Evolutionary conservation across 2,329 filamentous ascomycete genomes (phyloP).

Genomic region (Calonectria multiphialidica): DNA sequence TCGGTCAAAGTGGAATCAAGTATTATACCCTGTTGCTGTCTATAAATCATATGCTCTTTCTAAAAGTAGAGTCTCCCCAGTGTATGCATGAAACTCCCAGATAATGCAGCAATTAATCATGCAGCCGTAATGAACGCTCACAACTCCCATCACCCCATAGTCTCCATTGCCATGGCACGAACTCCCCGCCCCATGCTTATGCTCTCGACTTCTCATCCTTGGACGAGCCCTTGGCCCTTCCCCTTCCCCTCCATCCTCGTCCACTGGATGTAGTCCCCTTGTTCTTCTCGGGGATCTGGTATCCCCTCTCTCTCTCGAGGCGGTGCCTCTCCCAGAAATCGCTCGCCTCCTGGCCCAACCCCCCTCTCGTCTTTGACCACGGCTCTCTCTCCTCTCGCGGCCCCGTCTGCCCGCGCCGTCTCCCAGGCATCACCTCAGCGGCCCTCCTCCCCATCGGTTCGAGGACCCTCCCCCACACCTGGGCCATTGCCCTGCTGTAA

Average conservation of each 20-base stretch:
- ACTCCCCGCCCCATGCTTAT: background rate
- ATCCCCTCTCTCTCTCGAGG: constrained; percentile 53
- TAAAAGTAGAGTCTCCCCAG: background rate
- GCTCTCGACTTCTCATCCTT: constrained; percentile 14
- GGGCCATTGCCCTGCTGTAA: constrained; percentile 28
- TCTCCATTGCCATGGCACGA: background rate
- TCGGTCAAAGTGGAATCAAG: background rate
- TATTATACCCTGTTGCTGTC: background rate
- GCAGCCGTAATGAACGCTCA: background rate
- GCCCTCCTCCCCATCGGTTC: constrained; percentile 33
- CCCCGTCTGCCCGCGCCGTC: constrained; percentile 20
- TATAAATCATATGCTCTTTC: background rate
- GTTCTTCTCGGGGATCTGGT: constrained; percentile 55
- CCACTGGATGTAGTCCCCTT: constrained; percentile 29
- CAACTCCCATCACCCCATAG: background rate
- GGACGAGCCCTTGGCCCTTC: constrained; percentile 1
- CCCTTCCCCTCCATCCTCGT: constrained; percentile 12
- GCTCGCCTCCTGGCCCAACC: constrained; percentile 48
- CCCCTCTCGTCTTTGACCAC: constrained; percentile 17
- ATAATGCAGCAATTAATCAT: background rate
- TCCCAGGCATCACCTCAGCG: constrained; percentile 31
- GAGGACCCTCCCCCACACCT: constrained; percentile 40
- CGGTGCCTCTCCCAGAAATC: constrained; percentile 57
- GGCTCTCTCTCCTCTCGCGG: constrained; percentile 36
- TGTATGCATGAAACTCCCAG: background rate